Conservation (phyloP, 192 early-diverging fungal genomes). For the Paraglomus brasilianum region DNA sequence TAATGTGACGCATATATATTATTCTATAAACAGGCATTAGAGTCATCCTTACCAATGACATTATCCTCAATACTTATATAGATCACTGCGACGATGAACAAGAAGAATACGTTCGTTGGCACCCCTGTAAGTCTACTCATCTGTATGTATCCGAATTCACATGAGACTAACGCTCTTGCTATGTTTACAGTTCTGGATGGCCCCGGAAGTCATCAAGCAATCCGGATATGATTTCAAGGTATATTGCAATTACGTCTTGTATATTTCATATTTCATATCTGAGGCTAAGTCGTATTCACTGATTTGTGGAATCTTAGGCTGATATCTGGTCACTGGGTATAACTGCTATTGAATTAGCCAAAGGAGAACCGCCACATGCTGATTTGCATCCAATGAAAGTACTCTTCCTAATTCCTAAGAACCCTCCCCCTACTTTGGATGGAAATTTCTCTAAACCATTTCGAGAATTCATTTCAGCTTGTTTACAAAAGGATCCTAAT, state of each 20-base stretch:
- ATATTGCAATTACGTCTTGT: not conserved
- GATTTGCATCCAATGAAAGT: constrained; percentile 96
- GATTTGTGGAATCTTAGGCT: constrained; percentile 52
- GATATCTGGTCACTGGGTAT: constrained; percentile 99
- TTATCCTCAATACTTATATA: constrained; percentile 19
- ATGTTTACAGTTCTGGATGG: constrained; percentile 76
- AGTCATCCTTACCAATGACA: too few relatives aligned
- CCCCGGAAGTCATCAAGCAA: constrained; percentile 92
- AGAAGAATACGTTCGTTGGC: constrained; percentile 97
- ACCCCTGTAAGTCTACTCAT: constrained; percentile 64
- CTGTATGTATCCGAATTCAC: not conserved
- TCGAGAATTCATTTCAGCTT: constrained; percentile 85
- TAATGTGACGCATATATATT: not conserved
- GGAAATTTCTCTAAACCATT: constrained; percentile 77
- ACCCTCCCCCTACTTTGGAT: constrained; percentile 79
- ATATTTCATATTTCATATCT: not conserved
- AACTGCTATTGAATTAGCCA: constrained; percentile 94
- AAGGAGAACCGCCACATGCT: constrained; percentile 88
- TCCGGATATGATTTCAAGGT: constrained; percentile 90
- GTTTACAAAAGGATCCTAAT: constrained; percentile 83
- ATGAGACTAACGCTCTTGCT: not conserved
- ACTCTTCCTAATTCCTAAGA: constrained; percentile 90
- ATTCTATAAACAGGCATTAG: not conserved
- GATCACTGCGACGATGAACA: constrained; percentile 85
- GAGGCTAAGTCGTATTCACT: not conserved